Conservation (phyloP, 805 yeast genomes). For the Candida saitoana region DNA sequence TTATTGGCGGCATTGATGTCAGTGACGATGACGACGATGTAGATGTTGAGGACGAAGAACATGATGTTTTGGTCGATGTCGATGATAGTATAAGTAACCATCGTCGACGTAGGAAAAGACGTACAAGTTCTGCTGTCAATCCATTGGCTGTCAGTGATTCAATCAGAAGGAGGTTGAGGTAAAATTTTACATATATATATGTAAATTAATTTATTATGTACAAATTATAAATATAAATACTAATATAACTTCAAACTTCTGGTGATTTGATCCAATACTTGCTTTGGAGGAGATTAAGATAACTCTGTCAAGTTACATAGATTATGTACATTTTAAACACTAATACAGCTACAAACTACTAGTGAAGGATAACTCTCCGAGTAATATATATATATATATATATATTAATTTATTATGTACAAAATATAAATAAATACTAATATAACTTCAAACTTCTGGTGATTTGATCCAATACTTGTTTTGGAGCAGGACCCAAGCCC, state of each 20-base stretch:
- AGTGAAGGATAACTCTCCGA: too few species aligned
- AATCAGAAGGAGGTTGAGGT: slow-evolving; percentile 10
- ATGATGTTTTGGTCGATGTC: slow-evolving; percentile 34
- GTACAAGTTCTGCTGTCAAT: slow-evolving; percentile 42
- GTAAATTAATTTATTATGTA: not conserved
- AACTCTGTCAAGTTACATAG: not conserved
- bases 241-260: slow-evolving; percentile 72
- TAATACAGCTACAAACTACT: too few species aligned
- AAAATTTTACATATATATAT: not conserved
- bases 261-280: slow-evolving; percentile 75
- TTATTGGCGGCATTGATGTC: slow-evolving; percentile 31
- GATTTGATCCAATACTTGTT: slow-evolving; percentile 67
- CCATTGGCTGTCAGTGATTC: slow-evolving; percentile 25
- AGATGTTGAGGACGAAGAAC: slow-evolving; percentile 28
- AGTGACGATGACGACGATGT: slow-evolving; percentile 32
- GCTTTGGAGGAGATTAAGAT: slow-evolving; percentile 67
- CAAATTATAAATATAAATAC: not conserved
- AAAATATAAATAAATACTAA: slow-evolving; percentile 20
- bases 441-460: slow-evolving; percentile 77
- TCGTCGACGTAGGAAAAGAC: slow-evolving; percentile 27
- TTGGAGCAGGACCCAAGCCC: slow-evolving; percentile 98
- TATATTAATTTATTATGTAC: not conserved
- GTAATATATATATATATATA: too few species aligned
- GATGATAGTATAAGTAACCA: slow-evolving; percentile 27
- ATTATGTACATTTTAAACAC: too few species aligned